phyloP scores from a whole-genome alignment of 768 basidiomycete genomes.

The Chalciporus chontae region DNA sequence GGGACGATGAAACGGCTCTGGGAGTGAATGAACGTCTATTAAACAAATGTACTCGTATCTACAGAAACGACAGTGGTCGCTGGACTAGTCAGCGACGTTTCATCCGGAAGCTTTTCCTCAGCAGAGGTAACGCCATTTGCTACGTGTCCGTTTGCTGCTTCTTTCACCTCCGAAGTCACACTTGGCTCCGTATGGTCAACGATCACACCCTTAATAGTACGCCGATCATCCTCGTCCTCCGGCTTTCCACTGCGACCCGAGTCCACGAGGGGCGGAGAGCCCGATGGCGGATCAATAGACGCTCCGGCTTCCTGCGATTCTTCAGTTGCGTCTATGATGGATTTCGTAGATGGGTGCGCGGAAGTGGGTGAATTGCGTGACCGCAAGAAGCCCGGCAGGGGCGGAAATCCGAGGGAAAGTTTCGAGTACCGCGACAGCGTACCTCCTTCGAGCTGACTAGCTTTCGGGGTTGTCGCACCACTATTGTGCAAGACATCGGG shows the following conservation, averaged over 20 bases:
- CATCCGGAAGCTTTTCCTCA: conserved; percentile 21
- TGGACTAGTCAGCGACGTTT: conserved; percentile 6
- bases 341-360: conserved; percentile 23
- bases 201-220: conserved; percentile 33
- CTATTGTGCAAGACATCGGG: conserved; percentile 45
- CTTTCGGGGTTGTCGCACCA: conserved; percentile 57
- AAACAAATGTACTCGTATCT: conserved; percentile 14
- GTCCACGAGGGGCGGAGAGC: conserved; percentile 8
- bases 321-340: conserved; percentile 17
- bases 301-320: conserved; percentile 19
- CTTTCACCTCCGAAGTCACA: conserved; percentile 11
- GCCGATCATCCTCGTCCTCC: conserved; percentile 44
- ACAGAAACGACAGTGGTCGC: conserved; percentile 19
- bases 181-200: conserved; percentile 16
- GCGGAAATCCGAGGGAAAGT: conserved; percentile 50
- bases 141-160: conserved; percentile 6
- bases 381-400: conserved; percentile 62
- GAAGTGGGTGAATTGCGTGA: conserved; percentile 52
- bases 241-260: conserved; percentile 5
- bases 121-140: conserved; percentile 8
- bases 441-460: conserved; percentile 33
- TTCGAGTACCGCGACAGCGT: conserved; percentile 38
- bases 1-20: not conserved
- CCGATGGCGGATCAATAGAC: conserved; percentile 4
- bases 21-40: conserved; percentile 6